Base-by-base conservation (phyloP, 2,329 filamentous ascomycete species). In the Reticulascus tulasneorum region DNA sequence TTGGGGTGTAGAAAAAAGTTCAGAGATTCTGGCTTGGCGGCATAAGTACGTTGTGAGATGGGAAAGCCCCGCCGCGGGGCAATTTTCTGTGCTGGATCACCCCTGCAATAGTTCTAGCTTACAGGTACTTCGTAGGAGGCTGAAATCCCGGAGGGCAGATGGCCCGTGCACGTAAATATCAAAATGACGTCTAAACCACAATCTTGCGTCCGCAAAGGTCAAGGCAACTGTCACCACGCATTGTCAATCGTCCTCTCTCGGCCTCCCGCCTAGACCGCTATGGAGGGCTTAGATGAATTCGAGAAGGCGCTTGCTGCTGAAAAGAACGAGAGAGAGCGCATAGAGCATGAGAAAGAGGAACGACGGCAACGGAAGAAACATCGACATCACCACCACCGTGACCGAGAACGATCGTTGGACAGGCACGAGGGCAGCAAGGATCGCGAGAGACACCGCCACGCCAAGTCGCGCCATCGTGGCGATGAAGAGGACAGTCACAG, bases 221-320 rank as follows among this genome's bases (percentile, higher is more conserved):
- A n/a, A n/a, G n/a, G n/a, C n/a, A n/a, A n/a, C n/a, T n/a, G n/a
- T n/a, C n/a, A n/a, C n/a, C n/a, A n/a, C n/a, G n/a, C 25, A 10
- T 13, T 12, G 25, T 29, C 17, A 20, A 11, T 9, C 11, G 18
- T 5, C 15, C 11, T 12, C 12, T 13, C 13, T 29, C 24, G 19
- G 17, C 29, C 27, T 26, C 28, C 15, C 28, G 29, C n/a, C 18
- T 26, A 19, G 18, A 5, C 15, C 17, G 18, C 13, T 18, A 77
- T 75, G 72, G 69, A 73, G 45, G 64, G 71, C n/a, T 62, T 77
- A 9, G 74, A 74, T 31, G 86, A 90, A 39, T 94, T 94, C 41
- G 88, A 94, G 59, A 86, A 82, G 55, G 69, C 80, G 18, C 70
- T 94, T 10, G 84, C 82, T 2, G 74, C 80, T 28, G 80, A 77